These are phyloP conservation scores for Wickerhamomyces silvicola DNA, from an alignment of 805 yeast species.

Conservation along the genomic window DNA sequence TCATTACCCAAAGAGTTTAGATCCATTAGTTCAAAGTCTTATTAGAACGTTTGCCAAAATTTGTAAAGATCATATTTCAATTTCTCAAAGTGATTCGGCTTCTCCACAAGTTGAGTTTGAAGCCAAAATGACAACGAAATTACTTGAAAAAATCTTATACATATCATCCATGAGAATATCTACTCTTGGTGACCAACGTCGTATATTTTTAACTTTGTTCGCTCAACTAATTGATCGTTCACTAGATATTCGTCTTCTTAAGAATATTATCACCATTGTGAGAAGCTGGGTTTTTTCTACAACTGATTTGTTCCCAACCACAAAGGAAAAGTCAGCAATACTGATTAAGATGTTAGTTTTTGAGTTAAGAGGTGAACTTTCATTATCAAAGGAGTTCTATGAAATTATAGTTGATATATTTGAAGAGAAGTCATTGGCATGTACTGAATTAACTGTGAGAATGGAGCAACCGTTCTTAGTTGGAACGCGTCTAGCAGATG, in stretches of 20 bases:
- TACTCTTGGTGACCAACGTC: slow-evolving; percentile 85
- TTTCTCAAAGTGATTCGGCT: slow-evolving; percentile 33
- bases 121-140: slow-evolving; percentile 69
- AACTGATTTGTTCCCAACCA: slow-evolving; percentile 83
- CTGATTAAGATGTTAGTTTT: slow-evolving; percentile 89
- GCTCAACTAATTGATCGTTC: slow-evolving; percentile 91
- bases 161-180: slow-evolving; percentile 78
- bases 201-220: slow-evolving; percentile 76
- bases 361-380: slow-evolving; percentile 80
- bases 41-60: slow-evolving; percentile 86
- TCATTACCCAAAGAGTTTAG: slow-evolving; percentile 66
- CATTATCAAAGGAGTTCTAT: slow-evolving; percentile 71
- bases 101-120: slow-evolving; percentile 50
- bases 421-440: slow-evolving; percentile 66
- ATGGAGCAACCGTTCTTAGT: slow-evolving; percentile 95
- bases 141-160: slow-evolving; percentile 70
- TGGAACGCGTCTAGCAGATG: slow-evolving; percentile 83
- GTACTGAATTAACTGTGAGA: slow-evolving; percentile 85
- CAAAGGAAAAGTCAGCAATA: slow-evolving; percentile 93
- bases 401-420: slow-evolving; percentile 84
- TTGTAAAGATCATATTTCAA: slow-evolving; percentile 78
- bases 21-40: slow-evolving; percentile 64
- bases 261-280: slow-evolving; percentile 70
- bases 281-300: slow-evolving; percentile 86
- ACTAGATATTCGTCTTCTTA: slow-evolving; percentile 65